phyloP scores from a whole-genome alignment of 331 rosid genomes.

The Malus hybrid region DNA sequence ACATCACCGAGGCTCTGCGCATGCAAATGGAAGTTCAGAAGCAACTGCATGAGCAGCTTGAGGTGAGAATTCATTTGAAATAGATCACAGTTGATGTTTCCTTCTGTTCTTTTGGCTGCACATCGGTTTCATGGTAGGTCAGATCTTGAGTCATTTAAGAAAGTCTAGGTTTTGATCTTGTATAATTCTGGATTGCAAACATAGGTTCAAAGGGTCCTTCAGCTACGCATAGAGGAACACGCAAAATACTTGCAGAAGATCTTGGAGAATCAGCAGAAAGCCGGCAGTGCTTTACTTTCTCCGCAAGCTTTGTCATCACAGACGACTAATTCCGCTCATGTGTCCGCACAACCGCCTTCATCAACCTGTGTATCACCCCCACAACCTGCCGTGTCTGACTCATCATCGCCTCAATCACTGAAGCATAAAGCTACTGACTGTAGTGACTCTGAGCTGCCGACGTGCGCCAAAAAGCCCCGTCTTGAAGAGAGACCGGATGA shows the following conservation, averaged over 20 bases:
- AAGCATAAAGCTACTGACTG: slow-evolving; percentile 8
- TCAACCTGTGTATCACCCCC: slow-evolving; percentile 3
- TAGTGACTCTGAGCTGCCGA: slow-evolving; percentile 7
- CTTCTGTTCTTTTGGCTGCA: not conserved
- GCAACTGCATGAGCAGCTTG: slow-evolving; percentile 41
- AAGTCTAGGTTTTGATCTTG: not conserved
- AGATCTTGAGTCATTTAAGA: not conserved
- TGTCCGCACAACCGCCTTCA: slow-evolving; percentile 10
- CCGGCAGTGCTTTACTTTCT: slow-evolving; percentile 23
- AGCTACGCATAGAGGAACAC: slow-evolving; percentile 36
- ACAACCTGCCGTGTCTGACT: slow-evolving; percentile 14
- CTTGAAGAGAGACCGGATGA: slow-evolving; percentile 12
- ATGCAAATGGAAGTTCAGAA: slow-evolving; percentile 48
- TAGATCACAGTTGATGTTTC: not conserved
- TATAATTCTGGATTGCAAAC: not conserved
- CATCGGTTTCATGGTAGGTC: not conserved
- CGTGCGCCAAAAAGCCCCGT: slow-evolving; percentile 12
- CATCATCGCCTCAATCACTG: slow-evolving; percentile 13
- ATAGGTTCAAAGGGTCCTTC: slow-evolving; percentile 36
- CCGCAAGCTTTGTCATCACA: slow-evolving; percentile 21
- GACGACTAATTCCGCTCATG: slow-evolving; percentile 11
- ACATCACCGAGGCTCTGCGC: slow-evolving; percentile 35
- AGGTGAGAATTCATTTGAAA: slow-evolving; percentile 11
- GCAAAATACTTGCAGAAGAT: slow-evolving; percentile 38
- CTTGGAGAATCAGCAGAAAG: slow-evolving; percentile 30